A percentile compares a stretch with the other conserved stretches of the same genome.
phyloP scores from a whole-genome alignment of 495 filamentous ascomycete species.

The Aspergillus sclerotioniger region DNA sequence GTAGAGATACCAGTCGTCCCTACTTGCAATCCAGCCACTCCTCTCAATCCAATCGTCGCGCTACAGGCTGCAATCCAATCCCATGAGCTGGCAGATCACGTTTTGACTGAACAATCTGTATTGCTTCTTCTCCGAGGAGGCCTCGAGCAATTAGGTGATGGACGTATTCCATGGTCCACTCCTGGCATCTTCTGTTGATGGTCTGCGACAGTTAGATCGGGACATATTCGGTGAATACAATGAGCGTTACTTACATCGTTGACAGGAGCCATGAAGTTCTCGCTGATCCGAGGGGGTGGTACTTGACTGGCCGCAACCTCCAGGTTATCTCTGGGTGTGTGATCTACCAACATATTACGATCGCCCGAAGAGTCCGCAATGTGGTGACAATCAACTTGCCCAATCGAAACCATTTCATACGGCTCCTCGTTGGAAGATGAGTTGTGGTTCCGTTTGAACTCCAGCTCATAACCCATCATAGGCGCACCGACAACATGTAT shows the following conservation, averaged over 20 bases:
- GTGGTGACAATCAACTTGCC: conserved; percentile 20
- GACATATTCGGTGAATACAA: not conserved
- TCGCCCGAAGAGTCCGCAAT: conserved; percentile 22
- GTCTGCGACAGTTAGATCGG: conserved; percentile 14
- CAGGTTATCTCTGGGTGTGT: conserved; percentile 21
- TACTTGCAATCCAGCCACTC: too few species aligned
- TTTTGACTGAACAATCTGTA: conserved; percentile 32
- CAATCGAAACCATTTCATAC: conserved; percentile 22
- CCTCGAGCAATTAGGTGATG: conserved; percentile 25
- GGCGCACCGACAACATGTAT: conserved; percentile 35
- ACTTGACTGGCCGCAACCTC: conserved; percentile 32
- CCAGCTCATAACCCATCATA: conserved; percentile 30
- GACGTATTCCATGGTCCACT: conserved; percentile 40
- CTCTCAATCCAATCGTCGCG: not conserved
- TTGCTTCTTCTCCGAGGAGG: conserved; percentile 25
- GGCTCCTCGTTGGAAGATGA: conserved; percentile 6
- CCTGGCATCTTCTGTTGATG: conserved; percentile 34
- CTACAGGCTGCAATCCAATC: conserved; percentile 12
- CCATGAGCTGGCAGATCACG: conserved; percentile 35
- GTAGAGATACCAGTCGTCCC: too few species aligned
- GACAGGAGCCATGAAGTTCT: conserved; percentile 37
- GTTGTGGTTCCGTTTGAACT: conserved; percentile 31
- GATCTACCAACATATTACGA: conserved; percentile 15
- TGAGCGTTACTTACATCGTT: conserved; percentile 27
- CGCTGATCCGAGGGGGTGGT: conserved; percentile 28